A percentile compares a stretch with the other conserved stretches of the same genome.
phyloP scores from a whole-genome alignment of 352 stramenopile genomes.

The Phytophthora multivora region DNA sequence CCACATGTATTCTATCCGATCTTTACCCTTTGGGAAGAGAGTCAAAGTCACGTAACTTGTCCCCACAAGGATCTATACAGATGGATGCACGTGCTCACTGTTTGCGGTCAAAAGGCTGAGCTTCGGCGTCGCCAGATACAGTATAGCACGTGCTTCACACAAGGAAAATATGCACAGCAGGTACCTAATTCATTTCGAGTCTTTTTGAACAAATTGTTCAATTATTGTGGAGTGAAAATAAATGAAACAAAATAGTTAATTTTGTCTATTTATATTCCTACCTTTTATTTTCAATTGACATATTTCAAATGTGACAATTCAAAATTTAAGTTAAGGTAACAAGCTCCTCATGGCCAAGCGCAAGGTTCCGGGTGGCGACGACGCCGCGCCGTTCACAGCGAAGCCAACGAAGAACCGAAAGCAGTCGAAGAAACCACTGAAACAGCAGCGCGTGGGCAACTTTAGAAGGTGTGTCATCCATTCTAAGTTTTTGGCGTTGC shows the following conservation, averaged over 20 bases:
- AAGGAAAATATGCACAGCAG: too few relatives aligned
- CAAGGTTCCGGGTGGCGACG: slow-evolving; percentile 7
- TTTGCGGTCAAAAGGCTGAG: not conserved
- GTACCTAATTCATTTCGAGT: too few relatives aligned
- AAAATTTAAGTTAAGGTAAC: not conserved
- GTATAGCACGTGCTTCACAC: not conserved
- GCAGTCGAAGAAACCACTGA: slow-evolving; percentile 32
- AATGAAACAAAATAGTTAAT: too few relatives aligned
- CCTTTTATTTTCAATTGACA: not conserved
- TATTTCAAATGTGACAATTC: not conserved
- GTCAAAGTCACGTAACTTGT: not conserved
- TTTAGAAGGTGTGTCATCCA: slow-evolving; percentile 57
- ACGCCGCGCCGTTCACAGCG: not conserved
- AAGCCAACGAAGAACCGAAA: slow-evolving; percentile 23
- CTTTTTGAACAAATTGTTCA: too few relatives aligned
- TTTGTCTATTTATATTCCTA: too few relatives aligned
- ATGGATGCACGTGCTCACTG: not conserved
- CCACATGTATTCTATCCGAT: not conserved
- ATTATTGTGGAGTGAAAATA: too few relatives aligned
- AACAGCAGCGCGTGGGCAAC: slow-evolving; percentile 71
- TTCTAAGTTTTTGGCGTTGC: not conserved
- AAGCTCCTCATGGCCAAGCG: slow-evolving; percentile 15
- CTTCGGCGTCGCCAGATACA: not conserved
- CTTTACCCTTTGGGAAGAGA: slow-evolving; percentile 8
- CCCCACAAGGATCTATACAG: not conserved